A percentile compares a stretch with the other conserved stretches of the same genome.
phyloP scores from a whole-genome alignment of 371 early-diverging fungal genomes.

The Mycotypha africana region DNA sequence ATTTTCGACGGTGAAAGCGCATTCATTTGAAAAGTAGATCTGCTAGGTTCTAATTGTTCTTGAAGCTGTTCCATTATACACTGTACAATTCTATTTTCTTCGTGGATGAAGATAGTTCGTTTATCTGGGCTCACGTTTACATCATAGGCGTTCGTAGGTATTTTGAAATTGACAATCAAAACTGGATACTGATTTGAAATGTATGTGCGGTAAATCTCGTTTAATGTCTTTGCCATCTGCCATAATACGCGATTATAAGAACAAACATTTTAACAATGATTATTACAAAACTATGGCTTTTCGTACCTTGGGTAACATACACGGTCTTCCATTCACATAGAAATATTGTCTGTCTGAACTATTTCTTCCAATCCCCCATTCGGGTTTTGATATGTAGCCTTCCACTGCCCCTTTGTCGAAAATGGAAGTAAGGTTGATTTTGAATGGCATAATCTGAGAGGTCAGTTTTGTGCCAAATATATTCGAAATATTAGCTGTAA shows the following conservation, averaged over 20 bases:
- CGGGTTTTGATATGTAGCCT: conserved; percentile 67
- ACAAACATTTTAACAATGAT: too few species aligned
- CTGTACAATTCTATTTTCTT: conserved; percentile 44
- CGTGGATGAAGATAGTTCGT: conserved; percentile 78
- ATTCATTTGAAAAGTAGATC: conserved; percentile 42
- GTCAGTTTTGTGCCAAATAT: conserved; percentile 68
- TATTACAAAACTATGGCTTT: too few species aligned
- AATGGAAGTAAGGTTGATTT: conserved; percentile 24
- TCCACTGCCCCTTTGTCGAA: conserved; percentile 18
- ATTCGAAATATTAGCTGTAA: conserved; percentile 68
- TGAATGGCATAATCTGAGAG: conserved; percentile 50
- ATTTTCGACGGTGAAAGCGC: too few species aligned
- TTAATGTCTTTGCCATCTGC: conserved; percentile 57
- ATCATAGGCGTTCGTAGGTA: conserved; percentile 66
- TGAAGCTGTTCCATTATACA: conserved; percentile 27
- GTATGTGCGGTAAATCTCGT: conserved; percentile 72
- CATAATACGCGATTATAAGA: too few species aligned
- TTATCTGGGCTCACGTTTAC: conserved; percentile 96
- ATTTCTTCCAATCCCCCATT: conserved; percentile 65
- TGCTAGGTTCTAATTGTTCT: conserved; percentile 53
- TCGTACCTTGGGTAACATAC: conserved; percentile 69
- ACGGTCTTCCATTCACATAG: conserved; percentile 88
- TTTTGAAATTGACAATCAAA: conserved; percentile 62
- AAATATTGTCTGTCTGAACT: conserved; percentile 81
- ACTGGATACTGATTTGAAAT: conserved; percentile 76